phyloP scores from a whole-genome alignment of 768 basidiomycete genomes.

The Mycena sanguinolenta region DNA sequence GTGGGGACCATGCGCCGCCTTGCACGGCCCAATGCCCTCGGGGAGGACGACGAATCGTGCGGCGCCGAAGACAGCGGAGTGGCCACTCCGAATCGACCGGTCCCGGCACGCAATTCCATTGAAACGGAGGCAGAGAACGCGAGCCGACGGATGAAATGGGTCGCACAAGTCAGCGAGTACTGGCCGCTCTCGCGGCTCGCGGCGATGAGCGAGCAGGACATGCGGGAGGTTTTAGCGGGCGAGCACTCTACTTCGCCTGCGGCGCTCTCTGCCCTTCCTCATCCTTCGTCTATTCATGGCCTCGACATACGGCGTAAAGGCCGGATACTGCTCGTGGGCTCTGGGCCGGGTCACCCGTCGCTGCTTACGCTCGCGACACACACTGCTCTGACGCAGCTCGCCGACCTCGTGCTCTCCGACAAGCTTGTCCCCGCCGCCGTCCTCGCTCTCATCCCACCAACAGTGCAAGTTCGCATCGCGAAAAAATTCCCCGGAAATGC shows the following conservation, averaged over 20 bases:
- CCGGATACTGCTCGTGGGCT: constrained; percentile 91
- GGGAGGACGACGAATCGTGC: constrained; percentile 21
- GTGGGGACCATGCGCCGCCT: constrained; percentile 77
- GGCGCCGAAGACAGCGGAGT: constrained; percentile 72
- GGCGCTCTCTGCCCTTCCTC: constrained; percentile 31
- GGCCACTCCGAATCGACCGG: constrained; percentile 77
- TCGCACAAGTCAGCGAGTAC: constrained; percentile 96
- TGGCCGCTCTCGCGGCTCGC: constrained; percentile 89
- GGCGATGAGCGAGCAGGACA: constrained; percentile 73
- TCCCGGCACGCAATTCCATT: constrained; percentile 60
- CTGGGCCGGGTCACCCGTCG: constrained; percentile 95
- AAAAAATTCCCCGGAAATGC: constrained; percentile 98
- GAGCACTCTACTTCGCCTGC: constrained; percentile 37
- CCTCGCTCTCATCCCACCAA: constrained; percentile 83
- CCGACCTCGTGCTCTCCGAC: constrained; percentile 93
- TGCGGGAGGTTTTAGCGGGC: constrained; percentile 72
- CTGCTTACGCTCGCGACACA: constrained; percentile 92
- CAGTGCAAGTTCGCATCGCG: constrained; percentile 86
- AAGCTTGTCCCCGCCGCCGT: constrained; percentile 95
- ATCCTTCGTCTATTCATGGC: constrained; percentile 50
- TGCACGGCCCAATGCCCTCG: constrained; percentile 52
- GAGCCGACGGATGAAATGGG: constrained; percentile 88
- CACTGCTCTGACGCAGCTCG: constrained; percentile 79
- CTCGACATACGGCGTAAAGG: constrained; percentile 59
- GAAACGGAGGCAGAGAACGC: constrained; percentile 61